These are phyloP conservation scores for Eleusine indica DNA, from an alignment of 176 grass and related monocot species.

Conservation along the genomic window DNA sequence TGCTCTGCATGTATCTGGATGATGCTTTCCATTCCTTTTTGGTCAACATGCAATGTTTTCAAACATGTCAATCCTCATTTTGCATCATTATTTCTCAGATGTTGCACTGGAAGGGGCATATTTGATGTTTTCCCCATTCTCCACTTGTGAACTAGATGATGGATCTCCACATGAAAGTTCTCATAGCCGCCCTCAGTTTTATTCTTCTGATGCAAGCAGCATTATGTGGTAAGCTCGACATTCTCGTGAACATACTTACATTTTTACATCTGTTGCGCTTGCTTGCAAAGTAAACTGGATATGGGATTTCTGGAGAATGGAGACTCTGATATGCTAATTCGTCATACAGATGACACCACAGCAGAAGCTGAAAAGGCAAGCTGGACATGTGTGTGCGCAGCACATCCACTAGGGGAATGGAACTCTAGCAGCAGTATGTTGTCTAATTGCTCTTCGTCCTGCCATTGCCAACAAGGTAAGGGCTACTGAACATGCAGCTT, in stretches of 20 bases:
- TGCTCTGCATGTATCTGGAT: slow-evolving; percentile 42
- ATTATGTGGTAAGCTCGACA: slow-evolving; percentile 60
- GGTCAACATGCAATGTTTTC: slow-evolving; percentile 12
- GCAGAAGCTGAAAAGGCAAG: slow-evolving; percentile 38
- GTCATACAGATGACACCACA: slow-evolving; percentile 27
- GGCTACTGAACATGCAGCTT: neutral
- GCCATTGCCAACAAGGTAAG: slow-evolving; percentile 72
- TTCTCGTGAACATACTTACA: slow-evolving; percentile 25
- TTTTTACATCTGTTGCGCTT: slow-evolving; percentile 1
- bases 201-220: slow-evolving; percentile 52
- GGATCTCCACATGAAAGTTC: slow-evolving; percentile 63
- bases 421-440: slow-evolving; percentile 42
- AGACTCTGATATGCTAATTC: neutral
- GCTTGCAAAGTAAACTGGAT: slow-evolving; percentile 29
- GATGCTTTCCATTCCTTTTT: slow-evolving; percentile 2
- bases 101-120: slow-evolving; percentile 11
- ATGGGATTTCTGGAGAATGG: neutral
- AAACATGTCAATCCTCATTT: neutral
- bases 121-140: slow-evolving; percentile 47
- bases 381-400: slow-evolving; percentile 74
- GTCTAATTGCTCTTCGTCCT: slow-evolving; percentile 77
- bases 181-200: slow-evolving; percentile 51
- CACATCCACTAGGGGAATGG: slow-evolving; percentile 43
- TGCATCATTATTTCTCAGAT: slow-evolving; percentile 46
- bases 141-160: slow-evolving; percentile 38